Evolutionary conservation across 768 basidiomycete species (phyloP), one percentile per base, ranked within the genome.

Genomic region (Tylopilus sp.): DNA sequence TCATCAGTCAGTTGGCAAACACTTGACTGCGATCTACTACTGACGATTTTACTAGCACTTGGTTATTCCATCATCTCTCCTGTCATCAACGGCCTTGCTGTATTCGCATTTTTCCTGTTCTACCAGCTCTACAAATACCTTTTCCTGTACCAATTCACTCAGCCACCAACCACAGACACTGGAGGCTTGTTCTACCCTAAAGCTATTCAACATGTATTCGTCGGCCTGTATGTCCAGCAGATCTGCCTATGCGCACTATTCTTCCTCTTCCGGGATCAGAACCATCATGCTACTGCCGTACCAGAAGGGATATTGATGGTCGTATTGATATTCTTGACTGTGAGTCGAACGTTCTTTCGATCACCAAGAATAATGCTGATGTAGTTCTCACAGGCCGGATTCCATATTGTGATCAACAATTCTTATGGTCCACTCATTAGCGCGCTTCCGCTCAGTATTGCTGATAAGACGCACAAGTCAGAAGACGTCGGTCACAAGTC

Each of bases 131-230:
- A 89, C 80, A 92, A 90, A 70, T 93, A 92, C 61, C 81, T 91
- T 28, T 93, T 90, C 79, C 75, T 90, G 48, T 93, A 83, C 76
- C 84, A 82, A 55, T 82, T 83, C 62, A 84, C 89, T 50, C 86
- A 92, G 66, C 81, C 85, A 4, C 66, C 78, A 0, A 71, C 78
- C 5, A 74, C 74, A 45, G 94, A 97, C 50, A 96, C 93, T 0
- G 96, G 96, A 33, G 97, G 97, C 0, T 67, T 91, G 45, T 98
- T 97, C 78, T 98, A 93, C 79, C 95, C 95, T 22, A 90, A 86
- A 70, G 96, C 97, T 6, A 82, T 98, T 25, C 85, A 90, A 45
- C 97, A 98, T 64, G 65, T 96, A 28, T 98, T 98, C 59, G 92
- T 94, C 21, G 97, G 96, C 4, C 62, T 98, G 66, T 99, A 99